These are phyloP conservation scores for Chrysosporium keratinophilum DNA, from an alignment of 2,329 filamentous ascomycete genomes.

Conservation along the genomic window DNA sequence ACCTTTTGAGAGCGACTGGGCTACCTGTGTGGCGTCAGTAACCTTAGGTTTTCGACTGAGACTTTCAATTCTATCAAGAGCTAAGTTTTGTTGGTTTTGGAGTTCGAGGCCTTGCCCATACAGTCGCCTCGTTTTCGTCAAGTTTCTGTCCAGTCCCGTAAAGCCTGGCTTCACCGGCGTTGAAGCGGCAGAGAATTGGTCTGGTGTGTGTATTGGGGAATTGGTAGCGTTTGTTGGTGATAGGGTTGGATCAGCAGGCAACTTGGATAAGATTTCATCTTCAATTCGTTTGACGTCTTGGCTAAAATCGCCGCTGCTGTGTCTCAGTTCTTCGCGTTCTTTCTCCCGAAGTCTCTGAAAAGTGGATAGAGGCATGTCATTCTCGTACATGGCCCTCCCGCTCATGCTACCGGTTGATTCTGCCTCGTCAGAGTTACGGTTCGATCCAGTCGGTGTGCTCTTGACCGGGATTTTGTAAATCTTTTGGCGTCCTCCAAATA, in stretches of 20 bases:
- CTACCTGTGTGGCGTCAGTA: slow-evolving; percentile 39
- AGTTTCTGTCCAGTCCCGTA: slow-evolving; percentile 49
- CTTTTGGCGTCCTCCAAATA: slow-evolving; percentile 94
- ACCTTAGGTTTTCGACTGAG: slow-evolving; percentile 55
- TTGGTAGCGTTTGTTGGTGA: slow-evolving; percentile 80
- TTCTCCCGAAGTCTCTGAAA: slow-evolving; percentile 59
- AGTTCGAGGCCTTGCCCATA: slow-evolving; percentile 77
- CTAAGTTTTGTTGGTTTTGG: slow-evolving; percentile 68
- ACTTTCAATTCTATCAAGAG: slow-evolving; percentile 69
- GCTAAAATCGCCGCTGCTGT: slow-evolving; percentile 13
- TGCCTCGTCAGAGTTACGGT: slow-evolving; percentile 31
- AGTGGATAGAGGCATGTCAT: slow-evolving; percentile 71
- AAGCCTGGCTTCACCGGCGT: slow-evolving; percentile 22
- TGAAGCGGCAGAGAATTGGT: slow-evolving; percentile 20
- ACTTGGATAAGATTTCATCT: slow-evolving; percentile 51
- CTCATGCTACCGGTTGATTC: slow-evolving; percentile 42
- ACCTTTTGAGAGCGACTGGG: slow-evolving; percentile 44
- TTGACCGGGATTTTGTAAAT: slow-evolving; percentile 71
- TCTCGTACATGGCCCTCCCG: slow-evolving; percentile 67
- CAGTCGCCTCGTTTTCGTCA: slow-evolving; percentile 61
- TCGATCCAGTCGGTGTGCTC: slow-evolving; percentile 26
- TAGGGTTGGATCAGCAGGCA: slow-evolving; percentile 60
- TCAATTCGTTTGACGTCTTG: slow-evolving; percentile 1
- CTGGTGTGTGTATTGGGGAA: slow-evolving; percentile 49
- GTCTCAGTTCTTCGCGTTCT: slow-evolving; percentile 35